Conservation (phyloP, 495 filamentous ascomycete species). For the Geopyxis carbonaria region DNA sequence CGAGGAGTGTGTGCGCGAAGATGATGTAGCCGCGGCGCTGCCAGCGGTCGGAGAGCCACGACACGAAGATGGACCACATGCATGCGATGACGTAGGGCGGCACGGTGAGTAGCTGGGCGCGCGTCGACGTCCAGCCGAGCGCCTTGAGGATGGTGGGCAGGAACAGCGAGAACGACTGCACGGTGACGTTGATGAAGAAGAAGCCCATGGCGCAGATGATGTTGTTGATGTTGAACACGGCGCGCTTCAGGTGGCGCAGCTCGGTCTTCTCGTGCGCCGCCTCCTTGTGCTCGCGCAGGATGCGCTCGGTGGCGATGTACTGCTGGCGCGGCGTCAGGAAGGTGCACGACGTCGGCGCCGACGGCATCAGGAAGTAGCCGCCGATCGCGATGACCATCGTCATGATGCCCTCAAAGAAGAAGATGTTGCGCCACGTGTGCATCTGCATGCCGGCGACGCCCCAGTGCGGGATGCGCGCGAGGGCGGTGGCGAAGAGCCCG, state of each 20-base stretch:
- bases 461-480: constrained; percentile 25
- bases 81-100: constrained; percentile 53
- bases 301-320: constrained; percentile 41
- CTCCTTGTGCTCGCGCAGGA: constrained; percentile 38
- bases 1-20: constrained; percentile 37
- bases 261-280: constrained; percentile 41
- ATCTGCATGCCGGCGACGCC: constrained; percentile 25
- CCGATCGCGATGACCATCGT: constrained; percentile 44
- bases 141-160: constrained; percentile 56
- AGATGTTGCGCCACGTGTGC: constrained; percentile 59
- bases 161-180: constrained; percentile 68
- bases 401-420: constrained; percentile 44
- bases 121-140: constrained; percentile 49
- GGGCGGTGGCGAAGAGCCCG: constrained; percentile 46
- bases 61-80: constrained; percentile 38
- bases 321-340: constrained; percentile 51
- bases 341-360: constrained; percentile 51
- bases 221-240: constrained; percentile 52
- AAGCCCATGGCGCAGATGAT: constrained; percentile 59
- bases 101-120: constrained; percentile 54
- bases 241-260: constrained; percentile 46
- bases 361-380: constrained; percentile 54
- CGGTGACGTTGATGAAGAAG: constrained; percentile 55
- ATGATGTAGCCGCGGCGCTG: constrained; percentile 45
- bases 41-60: constrained; percentile 41